These are phyloP conservation scores for Xylaria telfairii DNA, from an alignment of 495 filamentous ascomycete genomes.

Conservation along the genomic window DNA sequence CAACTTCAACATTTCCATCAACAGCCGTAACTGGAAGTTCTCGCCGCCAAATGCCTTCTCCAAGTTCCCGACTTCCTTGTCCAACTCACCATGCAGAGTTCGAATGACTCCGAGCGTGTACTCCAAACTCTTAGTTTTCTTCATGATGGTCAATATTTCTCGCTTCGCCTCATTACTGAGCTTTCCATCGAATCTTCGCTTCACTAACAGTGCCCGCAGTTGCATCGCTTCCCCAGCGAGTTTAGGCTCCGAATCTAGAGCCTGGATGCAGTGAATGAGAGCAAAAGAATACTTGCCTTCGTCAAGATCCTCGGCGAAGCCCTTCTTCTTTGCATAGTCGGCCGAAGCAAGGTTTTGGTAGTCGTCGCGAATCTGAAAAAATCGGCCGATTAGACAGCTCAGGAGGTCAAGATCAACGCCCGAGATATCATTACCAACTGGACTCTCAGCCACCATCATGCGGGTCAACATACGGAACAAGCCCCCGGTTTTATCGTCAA, in stretches of 20 bases:
- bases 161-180: background rate
- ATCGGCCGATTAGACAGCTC: slow-evolving; percentile 35
- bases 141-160: background rate
- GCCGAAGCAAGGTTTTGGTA: slow-evolving; percentile 42
- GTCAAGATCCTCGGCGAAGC: slow-evolving; percentile 22
- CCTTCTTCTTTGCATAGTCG: slow-evolving; percentile 21
- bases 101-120: background rate
- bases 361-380: slow-evolving; percentile 50
- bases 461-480: slow-evolving; percentile 42
- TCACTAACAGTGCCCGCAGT: background rate
- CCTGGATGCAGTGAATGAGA: slow-evolving; percentile 19
- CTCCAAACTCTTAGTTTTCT: background rate
- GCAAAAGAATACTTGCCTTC: slow-evolving; percentile 24
- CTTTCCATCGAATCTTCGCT: background rate
- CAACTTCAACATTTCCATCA: slow-evolving; percentile 12
- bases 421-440: slow-evolving; percentile 28
- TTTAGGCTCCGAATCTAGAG: background rate
- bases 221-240: slow-evolving; percentile 2
- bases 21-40: slow-evolving; percentile 2
- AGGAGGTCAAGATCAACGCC: slow-evolving; percentile 22
- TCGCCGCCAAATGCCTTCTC: slow-evolving; percentile 1
- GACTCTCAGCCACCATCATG: slow-evolving; percentile 38
- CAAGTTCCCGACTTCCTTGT: background rate
- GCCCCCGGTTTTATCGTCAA: slow-evolving; percentile 47
- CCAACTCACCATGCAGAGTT: background rate